These are phyloP conservation scores for Apiospora malaysiana DNA, from an alignment of 2,329 filamentous ascomycete genomes.

Conservation along the genomic window DNA sequence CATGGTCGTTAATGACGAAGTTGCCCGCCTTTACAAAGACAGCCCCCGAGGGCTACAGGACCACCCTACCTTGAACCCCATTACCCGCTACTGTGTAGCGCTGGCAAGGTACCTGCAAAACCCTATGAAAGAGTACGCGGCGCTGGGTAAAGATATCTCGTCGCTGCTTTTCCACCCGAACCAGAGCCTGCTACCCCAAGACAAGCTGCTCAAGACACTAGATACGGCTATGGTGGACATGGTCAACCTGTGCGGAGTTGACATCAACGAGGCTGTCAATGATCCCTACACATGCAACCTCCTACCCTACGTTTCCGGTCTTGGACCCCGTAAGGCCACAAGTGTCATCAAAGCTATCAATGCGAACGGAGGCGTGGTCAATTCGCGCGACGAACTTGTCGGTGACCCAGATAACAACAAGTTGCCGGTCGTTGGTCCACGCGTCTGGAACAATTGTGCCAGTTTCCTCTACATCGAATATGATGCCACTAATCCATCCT, in stretches of 20 bases:
- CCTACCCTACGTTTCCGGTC: conserved; percentile 86
- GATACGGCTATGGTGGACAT: conserved; percentile 99
- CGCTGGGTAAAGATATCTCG: conserved; percentile 84
- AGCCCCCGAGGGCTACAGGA: conserved; percentile 80
- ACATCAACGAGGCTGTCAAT: conserved; percentile 88
- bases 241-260: conserved; percentile 94
- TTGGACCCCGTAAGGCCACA: conserved; percentile 90
- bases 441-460: conserved; percentile 95
- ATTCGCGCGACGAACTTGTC: conserved; percentile 84
- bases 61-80: conserved; percentile 77
- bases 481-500: conserved; percentile 78
- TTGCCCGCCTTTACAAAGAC: conserved; percentile 94
- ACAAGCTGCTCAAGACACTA: conserved; percentile 83
- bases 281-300: conserved; percentile 86
- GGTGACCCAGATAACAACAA: conserved; percentile 84
- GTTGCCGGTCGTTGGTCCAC: conserved; percentile 80
- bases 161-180: conserved; percentile 89
- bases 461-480: conserved; percentile 93
- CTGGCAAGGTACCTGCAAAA: conserved; percentile 93
- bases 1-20: conserved; percentile 92
- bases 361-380: conserved; percentile 84
- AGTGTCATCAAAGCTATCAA: conserved; percentile 89
- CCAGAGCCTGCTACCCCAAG: conserved; percentile 85
- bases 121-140: conserved; percentile 95
- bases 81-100: conserved; percentile 88